Percentiles rank a stretch among this genome's conserved stretches.
phyloP scores from a whole-genome alignment of 441 rosid species.

The Syzygium malaccense region DNA sequence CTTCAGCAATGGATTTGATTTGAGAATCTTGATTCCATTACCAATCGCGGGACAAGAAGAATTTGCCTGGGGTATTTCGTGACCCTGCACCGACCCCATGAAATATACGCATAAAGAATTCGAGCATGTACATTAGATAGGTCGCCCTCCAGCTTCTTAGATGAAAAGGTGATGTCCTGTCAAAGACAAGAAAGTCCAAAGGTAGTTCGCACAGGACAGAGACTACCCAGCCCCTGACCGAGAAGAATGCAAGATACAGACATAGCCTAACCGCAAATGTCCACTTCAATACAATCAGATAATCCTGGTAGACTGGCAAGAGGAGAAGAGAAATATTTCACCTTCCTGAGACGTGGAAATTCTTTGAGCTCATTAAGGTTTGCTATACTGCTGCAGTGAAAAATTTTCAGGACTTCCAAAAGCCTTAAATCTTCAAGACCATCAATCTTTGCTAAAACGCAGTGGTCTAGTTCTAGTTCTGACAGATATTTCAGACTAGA shows the following conservation, averaged over 20 bases:
- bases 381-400: background rate
- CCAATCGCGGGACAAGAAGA: too few relatives aligned
- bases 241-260: too few relatives aligned
- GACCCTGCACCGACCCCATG: background rate
- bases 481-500: background rate
- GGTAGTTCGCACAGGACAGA: too few relatives aligned
- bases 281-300: too few relatives aligned
- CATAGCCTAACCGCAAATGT: too few relatives aligned
- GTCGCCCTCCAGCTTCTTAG: too few relatives aligned
- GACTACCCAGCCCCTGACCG: too few relatives aligned
- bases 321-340: background rate
- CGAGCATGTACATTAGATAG: background rate
- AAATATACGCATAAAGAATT: background rate
- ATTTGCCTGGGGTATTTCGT: too few relatives aligned
- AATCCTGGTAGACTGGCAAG: too few relatives aligned
- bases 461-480: background rate
- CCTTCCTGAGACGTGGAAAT: background rate
- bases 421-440: background rate
- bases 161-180: background rate
- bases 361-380: background rate
- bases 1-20: too few relatives aligned
- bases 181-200: too few relatives aligned
- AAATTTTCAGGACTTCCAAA: background rate
- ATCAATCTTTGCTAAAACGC: background rate
- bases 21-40: too few relatives aligned